Evolutionary conservation across 441 rosid genomes (phyloP), one percentile per base, ranked within the genome.

Genomic region (Adansonia madagascariensis): DNA sequence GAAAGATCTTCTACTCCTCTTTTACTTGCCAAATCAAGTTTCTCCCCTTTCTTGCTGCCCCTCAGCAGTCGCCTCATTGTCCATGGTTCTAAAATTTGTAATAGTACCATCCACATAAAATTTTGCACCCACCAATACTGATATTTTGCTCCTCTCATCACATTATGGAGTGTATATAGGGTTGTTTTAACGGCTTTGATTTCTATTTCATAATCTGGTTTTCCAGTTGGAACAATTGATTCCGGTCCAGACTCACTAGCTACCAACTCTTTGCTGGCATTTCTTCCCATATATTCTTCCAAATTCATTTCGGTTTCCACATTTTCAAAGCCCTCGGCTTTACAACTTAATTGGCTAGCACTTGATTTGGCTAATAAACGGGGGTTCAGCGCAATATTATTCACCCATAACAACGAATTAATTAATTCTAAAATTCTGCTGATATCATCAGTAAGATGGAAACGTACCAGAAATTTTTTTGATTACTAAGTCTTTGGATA

Each of bases 381-480:
- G 15, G 85, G 65, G 72, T 64, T 81, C 18, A 53, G 71, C 76
- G 74, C 77, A 47, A 75, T 71, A 39, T 80, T 74, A 77, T 70
- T 77, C 67, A 64, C 76, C 71, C 62, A 10, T 63, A 55, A 15
- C 63, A 59, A 56, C 72, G 68, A 47, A 47, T 70, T 35, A 68
- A 75, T 78, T 8, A 66, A 57, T 27, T 44, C 72, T 41, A 47
- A 31, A 77, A 72, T 67, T 52, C 76, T 75, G 52, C 70, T 70
- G 80, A 71, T 80, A 66, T 68, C 80, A 72, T 80, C 84, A 35
- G 52, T 63, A 35, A 82, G n/a, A 55, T 71, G 80, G 63, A 75
- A 79, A 65, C 68, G 70, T 77, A 62, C 84, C 97, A 91, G 85
- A 86, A 83, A 61, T 3, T 41, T 2, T 39, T 74, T 18, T 53